Percentiles rank a stretch among this genome's conserved stretches.
These are phyloP conservation scores for Quercus parvula DNA, from an alignment of 306 rosid species.

Conservation along the genomic window DNA sequence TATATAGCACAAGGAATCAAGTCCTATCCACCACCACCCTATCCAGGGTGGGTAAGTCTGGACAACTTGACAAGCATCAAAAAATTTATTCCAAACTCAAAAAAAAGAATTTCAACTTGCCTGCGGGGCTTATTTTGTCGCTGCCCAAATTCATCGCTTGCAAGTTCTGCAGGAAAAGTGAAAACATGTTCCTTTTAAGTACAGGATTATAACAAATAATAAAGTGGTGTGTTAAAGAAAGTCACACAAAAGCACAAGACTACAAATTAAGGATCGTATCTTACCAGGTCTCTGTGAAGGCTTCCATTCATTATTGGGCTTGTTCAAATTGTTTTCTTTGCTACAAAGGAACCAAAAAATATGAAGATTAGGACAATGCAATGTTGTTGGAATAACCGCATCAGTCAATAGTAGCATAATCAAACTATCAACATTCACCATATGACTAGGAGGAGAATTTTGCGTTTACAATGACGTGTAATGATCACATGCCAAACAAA, in stretches of 20 bases:
- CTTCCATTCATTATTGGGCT: constrained; percentile 63
- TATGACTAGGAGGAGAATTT: not conserved
- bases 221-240: not conserved
- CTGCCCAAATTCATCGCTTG: constrained; percentile 76
- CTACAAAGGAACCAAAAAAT: constrained; percentile 41
- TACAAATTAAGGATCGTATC: constrained; percentile 1
- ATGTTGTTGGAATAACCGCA: not conserved
- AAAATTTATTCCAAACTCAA: not conserved
- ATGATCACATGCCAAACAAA: not conserved
- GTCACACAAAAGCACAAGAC: not conserved
- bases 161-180: constrained; percentile 49
- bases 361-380: not conserved
- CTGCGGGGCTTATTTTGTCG: constrained; percentile 92
- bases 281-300: constrained; percentile 75
- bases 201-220: not conserved
- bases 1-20: not conserved
- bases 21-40: not conserved
- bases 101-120: constrained; percentile 37
- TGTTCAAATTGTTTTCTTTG: constrained; percentile 55
- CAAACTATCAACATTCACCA: not conserved
- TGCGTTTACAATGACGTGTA: too few relatives aligned
- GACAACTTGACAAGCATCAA: not conserved
- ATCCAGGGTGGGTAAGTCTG: not conserved
- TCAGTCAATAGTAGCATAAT: not conserved
- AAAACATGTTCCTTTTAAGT: constrained; percentile 8